These are phyloP conservation scores for Trichoderma koningiopsis DNA, from an alignment of 2,329 filamentous ascomycete species.

Conservation along the genomic window DNA sequence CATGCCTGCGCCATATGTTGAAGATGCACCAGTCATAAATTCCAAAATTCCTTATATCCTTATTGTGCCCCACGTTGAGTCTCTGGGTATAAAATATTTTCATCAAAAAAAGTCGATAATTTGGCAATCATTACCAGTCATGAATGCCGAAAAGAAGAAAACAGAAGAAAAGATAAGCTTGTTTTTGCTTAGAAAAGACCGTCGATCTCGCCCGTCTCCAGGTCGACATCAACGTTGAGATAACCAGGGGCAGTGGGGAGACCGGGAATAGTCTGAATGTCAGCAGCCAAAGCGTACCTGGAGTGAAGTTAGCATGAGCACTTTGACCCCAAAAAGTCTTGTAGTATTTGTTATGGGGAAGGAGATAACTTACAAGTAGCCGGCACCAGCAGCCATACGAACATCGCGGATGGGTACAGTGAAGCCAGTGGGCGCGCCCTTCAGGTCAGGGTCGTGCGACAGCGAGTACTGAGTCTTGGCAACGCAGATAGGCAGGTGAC, in stretches of 20 bases:
- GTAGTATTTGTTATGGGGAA: neutral
- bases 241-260: constrained; percentile 94
- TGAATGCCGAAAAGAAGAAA: constrained; percentile 3
- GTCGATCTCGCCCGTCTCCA: constrained; percentile 81
- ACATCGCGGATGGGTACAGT: constrained; percentile 94
- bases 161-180: neutral
- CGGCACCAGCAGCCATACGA: constrained; percentile 88
- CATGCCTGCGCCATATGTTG: constrained; percentile 28
- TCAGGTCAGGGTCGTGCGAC: constrained; percentile 87
- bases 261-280: constrained; percentile 97
- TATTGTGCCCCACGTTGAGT: constrained; percentile 26
- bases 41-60: constrained; percentile 18
- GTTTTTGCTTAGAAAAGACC: constrained; percentile 74
- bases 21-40: constrained; percentile 24
- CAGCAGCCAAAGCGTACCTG: constrained; percentile 88
- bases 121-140: constrained; percentile 1
- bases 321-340: neutral
- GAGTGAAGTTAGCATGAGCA: constrained; percentile 37
- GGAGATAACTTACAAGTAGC: constrained; percentile 70
- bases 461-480: constrained; percentile 99
- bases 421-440: constrained; percentile 93
- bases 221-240: constrained; percentile 84
- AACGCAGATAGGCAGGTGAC: constrained; percentile 91
- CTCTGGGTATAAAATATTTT: constrained; percentile 20
- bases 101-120: constrained; percentile 1